Conservation (phyloP, 2,329 filamentous ascomycete genomes). For the Iodosphaeria phyllophila region DNA sequence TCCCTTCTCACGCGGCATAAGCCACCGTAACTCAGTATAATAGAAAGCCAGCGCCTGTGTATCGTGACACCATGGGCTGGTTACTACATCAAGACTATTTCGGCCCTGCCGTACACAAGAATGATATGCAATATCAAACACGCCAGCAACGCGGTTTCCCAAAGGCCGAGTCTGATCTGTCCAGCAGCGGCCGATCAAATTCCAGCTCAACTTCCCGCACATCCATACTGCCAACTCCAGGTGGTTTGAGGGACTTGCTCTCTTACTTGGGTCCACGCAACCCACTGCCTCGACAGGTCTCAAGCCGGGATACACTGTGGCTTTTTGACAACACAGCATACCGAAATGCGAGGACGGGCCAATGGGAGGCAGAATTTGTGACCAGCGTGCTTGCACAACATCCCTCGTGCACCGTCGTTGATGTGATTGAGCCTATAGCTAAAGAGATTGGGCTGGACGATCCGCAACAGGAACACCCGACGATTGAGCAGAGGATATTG, state of each 20-base stretch:
- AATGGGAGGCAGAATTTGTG: constrained; percentile 71
- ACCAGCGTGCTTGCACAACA: constrained; percentile 63
- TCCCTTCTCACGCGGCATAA: no score
- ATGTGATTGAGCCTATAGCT: constrained; percentile 51
- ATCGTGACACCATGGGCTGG: no score
- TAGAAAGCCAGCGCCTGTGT: no score
- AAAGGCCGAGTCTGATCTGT: constrained; percentile 29
- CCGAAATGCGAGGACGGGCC: constrained; percentile 24
- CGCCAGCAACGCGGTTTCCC: constrained; percentile 28
- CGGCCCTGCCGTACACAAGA: no score
- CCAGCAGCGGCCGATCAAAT: no score
- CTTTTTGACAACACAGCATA: constrained; percentile 80
- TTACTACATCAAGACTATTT: no score
- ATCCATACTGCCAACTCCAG: constrained; percentile 8
- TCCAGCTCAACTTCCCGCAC: constrained; percentile 14
- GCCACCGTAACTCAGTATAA: no score
- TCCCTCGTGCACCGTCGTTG: constrained; percentile 45
- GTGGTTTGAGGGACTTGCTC: constrained; percentile 17
- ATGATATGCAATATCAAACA: constrained; percentile 29
- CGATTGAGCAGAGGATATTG: constrained; percentile 47
- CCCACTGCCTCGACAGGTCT: constrained; percentile 39
- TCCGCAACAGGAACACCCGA: constrained; percentile 35
- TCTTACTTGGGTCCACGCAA: constrained; percentile 32
- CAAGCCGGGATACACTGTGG: constrained; percentile 60
- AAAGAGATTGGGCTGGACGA: constrained; percentile 47